Conservation (phyloP, 2,329 filamentous ascomycete genomes). For the Botryotinia globosa region DNA sequence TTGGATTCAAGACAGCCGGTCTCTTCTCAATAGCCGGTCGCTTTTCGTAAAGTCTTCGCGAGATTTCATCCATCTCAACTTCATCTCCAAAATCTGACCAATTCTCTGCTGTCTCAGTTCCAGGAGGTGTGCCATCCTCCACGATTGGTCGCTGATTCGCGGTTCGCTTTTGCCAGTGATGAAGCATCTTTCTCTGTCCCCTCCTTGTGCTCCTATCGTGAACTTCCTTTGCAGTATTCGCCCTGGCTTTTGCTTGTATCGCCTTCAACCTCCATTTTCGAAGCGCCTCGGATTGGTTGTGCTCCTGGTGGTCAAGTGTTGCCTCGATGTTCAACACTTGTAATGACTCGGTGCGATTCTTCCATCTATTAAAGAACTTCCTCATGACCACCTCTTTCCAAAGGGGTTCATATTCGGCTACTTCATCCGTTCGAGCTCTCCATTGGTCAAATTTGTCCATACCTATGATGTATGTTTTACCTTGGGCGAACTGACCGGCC, state of each 20-base stretch:
- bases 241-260: conserved; percentile 34
- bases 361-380: conserved; percentile 35
- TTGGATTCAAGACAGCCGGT: conserved; percentile 1
- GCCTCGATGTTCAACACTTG: conserved; percentile 34
- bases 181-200: conserved; percentile 38
- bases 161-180: conserved; percentile 37
- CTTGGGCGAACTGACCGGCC: conserved; percentile 30
- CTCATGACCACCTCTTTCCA: conserved; percentile 29
- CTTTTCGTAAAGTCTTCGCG: conserved; percentile 27
- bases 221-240: conserved; percentile 34
- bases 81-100: conserved; percentile 37
- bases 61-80: conserved; percentile 29
- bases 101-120: conserved; percentile 28
- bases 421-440: conserved; percentile 33
- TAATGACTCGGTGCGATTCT: conserved; percentile 28
- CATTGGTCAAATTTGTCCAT: conserved; percentile 38
- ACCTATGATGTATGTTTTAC: conserved; percentile 32
- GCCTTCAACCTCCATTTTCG: conserved; percentile 37
- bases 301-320: conserved; percentile 34
- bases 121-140: conserved; percentile 22
- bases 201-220: conserved; percentile 37
- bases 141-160: conserved; percentile 26
- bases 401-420: conserved; percentile 32
- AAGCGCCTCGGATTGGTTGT: conserved; percentile 29
- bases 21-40: not conserved